phyloP scores from a whole-genome alignment of 140 eudicot species.

The Flaveria floridana region DNA sequence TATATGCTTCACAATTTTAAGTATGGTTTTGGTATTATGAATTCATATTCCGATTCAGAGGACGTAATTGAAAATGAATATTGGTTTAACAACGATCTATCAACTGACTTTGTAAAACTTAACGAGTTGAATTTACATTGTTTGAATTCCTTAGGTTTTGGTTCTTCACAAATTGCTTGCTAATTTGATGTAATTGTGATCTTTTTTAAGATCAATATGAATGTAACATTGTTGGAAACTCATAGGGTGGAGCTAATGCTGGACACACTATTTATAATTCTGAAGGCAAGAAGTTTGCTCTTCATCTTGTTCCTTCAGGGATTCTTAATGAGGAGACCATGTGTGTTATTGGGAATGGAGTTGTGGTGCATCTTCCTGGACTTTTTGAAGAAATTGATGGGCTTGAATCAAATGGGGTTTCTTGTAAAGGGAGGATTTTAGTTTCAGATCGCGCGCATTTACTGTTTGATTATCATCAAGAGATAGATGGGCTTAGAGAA shows the following conservation, averaged over 20 bases:
- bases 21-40: neutral
- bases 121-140: neutral
- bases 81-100: neutral
- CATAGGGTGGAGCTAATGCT: slow-evolving; percentile 96
- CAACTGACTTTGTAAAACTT: neutral
- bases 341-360: slow-evolving; percentile 40
- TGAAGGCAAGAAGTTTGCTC: slow-evolving; percentile 94
- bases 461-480: slow-evolving; percentile 83
- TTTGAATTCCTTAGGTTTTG: neutral
- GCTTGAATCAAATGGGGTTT: slow-evolving; percentile 79
- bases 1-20: too few relatives aligned
- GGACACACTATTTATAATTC: slow-evolving; percentile 93
- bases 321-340: slow-evolving; percentile 75
- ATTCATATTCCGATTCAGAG: neutral
- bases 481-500: slow-evolving; percentile 81
- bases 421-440: slow-evolving; percentile 73
- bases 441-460: slow-evolving; percentile 92
- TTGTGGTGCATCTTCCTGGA: slow-evolving; percentile 38
- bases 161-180: too few relatives aligned
- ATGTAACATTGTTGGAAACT: neutral
- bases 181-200: too few relatives aligned
- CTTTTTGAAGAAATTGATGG: slow-evolving; percentile 75
- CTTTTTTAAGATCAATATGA: neutral
- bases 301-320: slow-evolving; percentile 95
- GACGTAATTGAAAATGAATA: neutral